These are phyloP conservation scores for Venturia oleaginea DNA, from an alignment of 2,329 filamentous ascomycete genomes.

Conservation along the genomic window DNA sequence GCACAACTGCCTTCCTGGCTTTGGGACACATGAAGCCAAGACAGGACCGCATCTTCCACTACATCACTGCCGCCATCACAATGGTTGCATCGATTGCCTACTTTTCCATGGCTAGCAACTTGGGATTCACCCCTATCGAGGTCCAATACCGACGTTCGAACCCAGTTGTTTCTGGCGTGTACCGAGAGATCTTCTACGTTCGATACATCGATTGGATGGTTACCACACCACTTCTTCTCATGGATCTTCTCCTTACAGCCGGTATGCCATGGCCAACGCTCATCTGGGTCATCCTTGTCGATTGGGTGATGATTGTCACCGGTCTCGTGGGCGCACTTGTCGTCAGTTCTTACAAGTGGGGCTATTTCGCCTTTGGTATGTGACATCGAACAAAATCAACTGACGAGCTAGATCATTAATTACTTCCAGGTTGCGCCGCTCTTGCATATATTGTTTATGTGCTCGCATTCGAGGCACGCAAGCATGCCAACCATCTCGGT, in stretches of 20 bases:
- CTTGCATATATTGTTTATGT: slow-evolving; percentile 54
- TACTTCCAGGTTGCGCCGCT: slow-evolving; percentile 26
- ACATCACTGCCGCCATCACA: slow-evolving; percentile 51
- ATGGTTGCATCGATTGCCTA: slow-evolving; percentile 54
- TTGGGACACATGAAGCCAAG: slow-evolving; percentile 46
- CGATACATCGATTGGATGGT: slow-evolving; percentile 58
- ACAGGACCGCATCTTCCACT: slow-evolving; percentile 52
- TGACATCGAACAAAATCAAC: neutral
- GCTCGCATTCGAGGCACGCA: slow-evolving; percentile 47
- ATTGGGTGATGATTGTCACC: slow-evolving; percentile 58
- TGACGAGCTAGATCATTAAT: neutral
- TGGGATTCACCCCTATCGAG: slow-evolving; percentile 54
- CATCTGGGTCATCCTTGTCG: slow-evolving; percentile 51
- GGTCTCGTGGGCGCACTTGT: slow-evolving; percentile 59
- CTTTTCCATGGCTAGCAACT: slow-evolving; percentile 58
- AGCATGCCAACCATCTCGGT: slow-evolving; percentile 47
- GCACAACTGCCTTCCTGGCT: slow-evolving; percentile 45
- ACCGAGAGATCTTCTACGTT: slow-evolving; percentile 58
- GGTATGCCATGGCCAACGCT: slow-evolving; percentile 58
- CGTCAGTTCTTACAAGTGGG: slow-evolving; percentile 56
- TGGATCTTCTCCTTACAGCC: slow-evolving; percentile 54
- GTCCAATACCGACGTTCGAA: slow-evolving; percentile 47
- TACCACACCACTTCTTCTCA: slow-evolving; percentile 55
- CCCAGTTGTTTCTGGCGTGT: slow-evolving; percentile 39
- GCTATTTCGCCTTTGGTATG: slow-evolving; percentile 49